A percentile compares a stretch with the other conserved stretches of the same genome.
Conservation (phyloP, 1,284 basidiomycete species). For the Irpex lacteus region DNA sequence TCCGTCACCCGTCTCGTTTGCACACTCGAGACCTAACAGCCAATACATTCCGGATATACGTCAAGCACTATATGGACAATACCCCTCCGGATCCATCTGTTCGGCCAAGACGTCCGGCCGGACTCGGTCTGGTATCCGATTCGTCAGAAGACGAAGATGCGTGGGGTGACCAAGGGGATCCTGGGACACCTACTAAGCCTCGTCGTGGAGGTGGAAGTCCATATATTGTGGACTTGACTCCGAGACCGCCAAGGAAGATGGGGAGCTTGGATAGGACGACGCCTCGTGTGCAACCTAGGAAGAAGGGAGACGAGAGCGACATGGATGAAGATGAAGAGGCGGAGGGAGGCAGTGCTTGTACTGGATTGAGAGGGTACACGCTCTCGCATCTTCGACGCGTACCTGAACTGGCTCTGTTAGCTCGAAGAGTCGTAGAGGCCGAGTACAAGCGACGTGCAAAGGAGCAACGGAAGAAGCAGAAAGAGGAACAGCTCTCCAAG, state of each 20-base stretch:
- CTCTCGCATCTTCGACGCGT: conserved; percentile 72
- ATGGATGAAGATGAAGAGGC: neutral
- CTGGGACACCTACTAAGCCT: conserved; percentile 29
- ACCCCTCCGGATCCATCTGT: conserved; percentile 15
- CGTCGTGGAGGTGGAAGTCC: neutral
- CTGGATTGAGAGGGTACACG: conserved; percentile 50
- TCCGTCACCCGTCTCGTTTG: conserved; percentile 68
- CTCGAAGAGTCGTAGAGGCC: conserved; percentile 55
- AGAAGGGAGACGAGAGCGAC: neutral
- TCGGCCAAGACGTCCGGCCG: neutral
- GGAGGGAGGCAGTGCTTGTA: too few relatives aligned
- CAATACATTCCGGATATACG: conserved; percentile 68
- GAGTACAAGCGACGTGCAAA: conserved; percentile 49
- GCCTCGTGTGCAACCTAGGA: neutral
- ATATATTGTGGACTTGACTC: neutral
- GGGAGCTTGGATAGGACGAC: neutral
- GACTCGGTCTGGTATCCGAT: neutral
- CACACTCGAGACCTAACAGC: conserved; percentile 61
- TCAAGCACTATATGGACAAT: conserved; percentile 75
- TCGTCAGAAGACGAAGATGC: conserved; percentile 9
- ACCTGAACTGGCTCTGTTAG: conserved; percentile 62
- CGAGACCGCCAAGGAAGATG: neutral
- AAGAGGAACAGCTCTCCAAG: conserved; percentile 21
- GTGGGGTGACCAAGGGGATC: conserved; percentile 18
- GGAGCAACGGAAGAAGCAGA: conserved; percentile 36